Evolutionary conservation across 2,329 filamentous ascomycete species (phyloP).

Genomic region (Geosmithia morbida): DNA sequence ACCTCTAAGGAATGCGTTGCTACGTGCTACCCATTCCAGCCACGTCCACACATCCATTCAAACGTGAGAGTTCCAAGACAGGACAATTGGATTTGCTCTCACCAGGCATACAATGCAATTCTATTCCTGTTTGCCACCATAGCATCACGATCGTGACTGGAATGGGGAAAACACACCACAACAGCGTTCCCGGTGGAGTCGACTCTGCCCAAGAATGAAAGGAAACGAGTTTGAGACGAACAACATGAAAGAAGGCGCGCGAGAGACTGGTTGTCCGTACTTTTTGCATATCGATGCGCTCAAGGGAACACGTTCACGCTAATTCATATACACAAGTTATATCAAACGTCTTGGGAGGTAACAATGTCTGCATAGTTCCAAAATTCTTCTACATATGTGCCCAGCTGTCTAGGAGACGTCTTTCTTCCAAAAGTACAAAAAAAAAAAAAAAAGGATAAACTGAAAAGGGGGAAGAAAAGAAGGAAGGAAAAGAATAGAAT

Average conservation of each 20-base stretch:
- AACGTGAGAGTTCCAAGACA: neutral
- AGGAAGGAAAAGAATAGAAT: neutral
- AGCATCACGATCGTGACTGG: neutral
- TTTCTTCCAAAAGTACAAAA: conserved; percentile 4
- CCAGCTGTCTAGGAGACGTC: conserved; percentile 14
- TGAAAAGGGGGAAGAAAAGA: neutral
- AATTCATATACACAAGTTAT: neutral
- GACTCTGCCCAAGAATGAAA: neutral
- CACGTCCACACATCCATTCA: neutral
- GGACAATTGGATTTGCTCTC: neutral
- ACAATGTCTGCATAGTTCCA: conserved; percentile 11
- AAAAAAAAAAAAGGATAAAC: conserved; percentile 3
- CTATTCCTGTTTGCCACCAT: neutral
- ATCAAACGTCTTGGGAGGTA: conserved; percentile 13
- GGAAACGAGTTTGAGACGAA: too few relatives aligned
- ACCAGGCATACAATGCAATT: neutral
- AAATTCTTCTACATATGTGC: conserved; percentile 14
- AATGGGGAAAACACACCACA: too few relatives aligned
- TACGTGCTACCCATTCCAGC: conserved; percentile 19
- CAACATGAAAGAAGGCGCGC: too few relatives aligned
- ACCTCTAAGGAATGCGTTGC: conserved; percentile 24
- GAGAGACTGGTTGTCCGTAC: too few relatives aligned
- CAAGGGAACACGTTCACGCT: too few relatives aligned
- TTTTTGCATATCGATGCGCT: too few relatives aligned
- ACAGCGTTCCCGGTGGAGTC: too few relatives aligned